Evolutionary conservation across 2,329 filamentous ascomycete species (phyloP).

Genomic region (Fusarium sp.): DNA sequence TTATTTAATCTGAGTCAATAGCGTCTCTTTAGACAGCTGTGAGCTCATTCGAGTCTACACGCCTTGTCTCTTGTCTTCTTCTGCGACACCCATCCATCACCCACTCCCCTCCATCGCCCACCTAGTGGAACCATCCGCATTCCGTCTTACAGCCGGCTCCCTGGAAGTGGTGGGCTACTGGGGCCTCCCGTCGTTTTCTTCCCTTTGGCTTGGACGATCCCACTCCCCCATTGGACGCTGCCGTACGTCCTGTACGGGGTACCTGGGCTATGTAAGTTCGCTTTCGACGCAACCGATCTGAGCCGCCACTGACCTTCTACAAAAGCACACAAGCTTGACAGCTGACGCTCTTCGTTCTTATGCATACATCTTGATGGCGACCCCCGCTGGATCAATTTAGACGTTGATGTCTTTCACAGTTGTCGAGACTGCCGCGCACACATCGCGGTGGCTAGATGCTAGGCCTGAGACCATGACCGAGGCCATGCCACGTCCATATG

Average conservation of each 20-base stretch:
- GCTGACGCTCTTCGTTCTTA: slow-evolving; percentile 30
- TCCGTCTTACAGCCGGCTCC: slow-evolving; percentile 44
- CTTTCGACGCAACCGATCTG: slow-evolving; percentile 46
- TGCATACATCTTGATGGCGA: slow-evolving; percentile 30
- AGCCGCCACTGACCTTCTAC: slow-evolving; percentile 37
- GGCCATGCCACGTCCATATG: slow-evolving; percentile 47
- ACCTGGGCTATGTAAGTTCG: slow-evolving; percentile 46
- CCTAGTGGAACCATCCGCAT: slow-evolving; percentile 48
- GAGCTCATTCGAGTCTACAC: slow-evolving; percentile 19
- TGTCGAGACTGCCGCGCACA: slow-evolving; percentile 36
- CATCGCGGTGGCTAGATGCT: slow-evolving; percentile 30
- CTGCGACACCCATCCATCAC: slow-evolving; percentile 26
- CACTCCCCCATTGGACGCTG: slow-evolving; percentile 39
- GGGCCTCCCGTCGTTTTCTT: slow-evolving; percentile 39
- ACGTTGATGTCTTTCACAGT: slow-evolving; percentile 43
- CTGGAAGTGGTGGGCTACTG: slow-evolving; percentile 45
- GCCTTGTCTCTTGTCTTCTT: slow-evolving; percentile 30
- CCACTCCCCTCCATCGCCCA: slow-evolving; percentile 38
- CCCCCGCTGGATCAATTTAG: slow-evolving; percentile 21
- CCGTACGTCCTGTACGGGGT: slow-evolving; percentile 23
- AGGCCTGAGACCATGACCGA: slow-evolving; percentile 48
- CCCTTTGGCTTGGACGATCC: slow-evolving; percentile 38
- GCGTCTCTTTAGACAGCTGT: slow-evolving; percentile 21
- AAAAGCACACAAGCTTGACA: slow-evolving; percentile 35
- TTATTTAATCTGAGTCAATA: slow-evolving; percentile 25